Evolutionary conservation across 257 asterid genomes (phyloP).

Genomic region (Lithospermum erythrorhizon): DNA sequence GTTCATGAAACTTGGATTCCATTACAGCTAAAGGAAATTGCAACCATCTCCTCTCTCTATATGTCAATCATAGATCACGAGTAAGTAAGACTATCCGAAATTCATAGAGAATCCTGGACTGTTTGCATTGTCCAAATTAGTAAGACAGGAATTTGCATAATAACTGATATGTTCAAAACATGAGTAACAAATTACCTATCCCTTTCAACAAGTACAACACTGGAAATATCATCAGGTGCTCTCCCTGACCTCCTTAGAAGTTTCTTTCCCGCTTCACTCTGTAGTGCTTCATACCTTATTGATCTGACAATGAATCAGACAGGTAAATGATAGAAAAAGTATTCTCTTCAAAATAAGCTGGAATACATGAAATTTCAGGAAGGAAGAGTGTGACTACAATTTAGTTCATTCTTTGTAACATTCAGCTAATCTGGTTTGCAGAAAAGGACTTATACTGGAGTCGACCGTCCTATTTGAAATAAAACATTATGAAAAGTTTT

Average conservation of each 20-base stretch:
- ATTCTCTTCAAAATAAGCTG: neutral
- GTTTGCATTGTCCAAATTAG: neutral
- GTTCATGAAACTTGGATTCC: neutral
- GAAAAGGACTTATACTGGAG: neutral
- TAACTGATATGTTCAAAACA: slow-evolving; percentile 4
- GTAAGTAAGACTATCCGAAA: no score
- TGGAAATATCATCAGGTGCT: slow-evolving; percentile 92
- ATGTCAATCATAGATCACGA: neutral
- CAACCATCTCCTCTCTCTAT: no score
- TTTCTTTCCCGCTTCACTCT: slow-evolving; percentile 83
- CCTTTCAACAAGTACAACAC: slow-evolving; percentile 86
- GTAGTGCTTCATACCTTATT: slow-evolving; percentile 81
- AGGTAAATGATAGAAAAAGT: neutral
- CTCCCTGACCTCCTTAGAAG: slow-evolving; percentile 79
- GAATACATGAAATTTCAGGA: neutral
- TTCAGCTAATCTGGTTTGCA: neutral
- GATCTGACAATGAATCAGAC: slow-evolving; percentile 28
- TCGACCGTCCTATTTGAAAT: neutral
- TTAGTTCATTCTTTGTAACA: neutral
- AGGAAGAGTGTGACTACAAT: neutral
- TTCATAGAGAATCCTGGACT: no score
- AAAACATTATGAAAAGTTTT: neutral
- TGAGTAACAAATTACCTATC: slow-evolving; percentile 38
- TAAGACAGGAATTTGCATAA: neutral
- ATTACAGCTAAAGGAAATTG: neutral